Percentiles rank a stretch among this genome's conserved stretches.
Conservation (phyloP, 192 early-diverging fungal species). For the Backusella sp. region DNA sequence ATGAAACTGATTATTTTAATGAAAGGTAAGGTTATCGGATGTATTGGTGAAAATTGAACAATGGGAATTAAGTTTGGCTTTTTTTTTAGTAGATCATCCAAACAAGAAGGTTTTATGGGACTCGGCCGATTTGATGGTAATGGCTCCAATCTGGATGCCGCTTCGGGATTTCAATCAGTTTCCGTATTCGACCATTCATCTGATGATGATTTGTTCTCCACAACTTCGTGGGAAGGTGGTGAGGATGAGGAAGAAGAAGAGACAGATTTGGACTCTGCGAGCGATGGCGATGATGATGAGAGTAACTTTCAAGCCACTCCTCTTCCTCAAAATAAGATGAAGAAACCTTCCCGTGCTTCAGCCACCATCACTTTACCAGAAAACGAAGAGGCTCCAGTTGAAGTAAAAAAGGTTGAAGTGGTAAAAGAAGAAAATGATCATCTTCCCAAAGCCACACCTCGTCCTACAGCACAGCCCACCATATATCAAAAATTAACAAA, state of each 20-base stretch:
- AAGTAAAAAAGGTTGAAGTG: not conserved
- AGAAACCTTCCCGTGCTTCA: not conserved
- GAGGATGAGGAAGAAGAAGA: slow-evolving; percentile 10
- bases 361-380: not conserved
- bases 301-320: not conserved
- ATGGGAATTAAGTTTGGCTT: not conserved
- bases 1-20: slow-evolving; percentile 11
- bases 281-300: not conserved
- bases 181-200: slow-evolving; percentile 3
- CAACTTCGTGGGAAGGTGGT: slow-evolving; percentile 18
- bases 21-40: slow-evolving; percentile 13
- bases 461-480: slow-evolving; percentile 46
- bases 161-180: slow-evolving; percentile 5
- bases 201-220: slow-evolving; percentile 14
- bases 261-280: not conserved
- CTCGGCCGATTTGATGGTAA: not conserved
- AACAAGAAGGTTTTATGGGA: not conserved
- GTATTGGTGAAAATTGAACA: not conserved
- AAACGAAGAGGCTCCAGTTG: not conserved
- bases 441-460: not conserved
- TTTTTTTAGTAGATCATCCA: not conserved
- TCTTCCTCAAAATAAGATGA: not conserved
- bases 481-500: slow-evolving; percentile 64
- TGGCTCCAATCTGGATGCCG: slow-evolving; percentile 1
- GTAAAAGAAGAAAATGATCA: not conserved